Conservation (phyloP, 1,284 basidiomycete genomes). For the Exobasidium cylindrosporum region DNA sequence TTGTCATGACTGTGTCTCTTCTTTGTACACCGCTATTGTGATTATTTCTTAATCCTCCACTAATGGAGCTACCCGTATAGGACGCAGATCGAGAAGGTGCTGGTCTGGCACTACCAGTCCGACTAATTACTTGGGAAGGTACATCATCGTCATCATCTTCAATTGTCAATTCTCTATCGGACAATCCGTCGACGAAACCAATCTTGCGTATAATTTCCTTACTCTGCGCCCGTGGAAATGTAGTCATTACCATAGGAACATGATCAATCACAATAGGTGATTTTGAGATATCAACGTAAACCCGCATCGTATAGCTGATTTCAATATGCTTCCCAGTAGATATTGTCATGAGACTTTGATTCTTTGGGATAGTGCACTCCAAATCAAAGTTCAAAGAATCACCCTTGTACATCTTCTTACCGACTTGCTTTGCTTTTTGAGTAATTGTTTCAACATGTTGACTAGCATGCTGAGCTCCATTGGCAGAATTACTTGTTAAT, state of each 20-base stretch:
- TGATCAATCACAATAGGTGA: constrained; percentile 50
- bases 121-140: neutral
- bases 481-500: constrained; percentile 2
- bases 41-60: neutral
- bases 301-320: constrained; percentile 45
- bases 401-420: constrained; percentile 51
- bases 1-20: constrained; percentile 45
- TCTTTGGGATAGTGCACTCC: constrained; percentile 36
- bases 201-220: constrained; percentile 33
- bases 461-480: constrained; percentile 26
- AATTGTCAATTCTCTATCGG: constrained; percentile 9
- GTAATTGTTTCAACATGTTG: constrained; percentile 37
- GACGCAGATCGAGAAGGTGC: constrained; percentile 27
- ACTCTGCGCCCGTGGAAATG: constrained; percentile 30
- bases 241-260: constrained; percentile 46
- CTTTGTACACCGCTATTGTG: constrained; percentile 23
- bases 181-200: constrained; percentile 48
- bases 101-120: neutral
- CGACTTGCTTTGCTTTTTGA: constrained; percentile 37
- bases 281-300: constrained; percentile 46
- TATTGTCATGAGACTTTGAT: constrained; percentile 48
- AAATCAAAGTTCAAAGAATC: constrained; percentile 48
- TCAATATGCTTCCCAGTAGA: constrained; percentile 53
- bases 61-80: constrained; percentile 16
- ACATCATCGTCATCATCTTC: neutral